These are phyloP conservation scores for Kwoniella bestiolae DNA, from an alignment of 768 basidiomycete species.

Conservation along the genomic window DNA sequence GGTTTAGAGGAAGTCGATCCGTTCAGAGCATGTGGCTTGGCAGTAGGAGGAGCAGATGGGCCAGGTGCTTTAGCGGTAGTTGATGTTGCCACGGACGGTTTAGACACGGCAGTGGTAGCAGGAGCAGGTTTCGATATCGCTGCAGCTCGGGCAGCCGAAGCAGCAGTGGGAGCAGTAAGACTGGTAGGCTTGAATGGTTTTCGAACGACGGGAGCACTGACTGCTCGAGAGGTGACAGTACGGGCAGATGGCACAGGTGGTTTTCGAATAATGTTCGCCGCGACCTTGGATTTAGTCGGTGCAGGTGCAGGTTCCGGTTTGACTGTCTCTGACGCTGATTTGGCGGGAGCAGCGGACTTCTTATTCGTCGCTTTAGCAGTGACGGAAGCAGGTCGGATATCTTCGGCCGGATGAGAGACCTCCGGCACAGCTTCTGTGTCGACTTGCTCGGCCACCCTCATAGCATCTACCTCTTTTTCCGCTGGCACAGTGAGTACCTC, in stretches of 20 bases:
- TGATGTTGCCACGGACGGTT: constrained; percentile 18
- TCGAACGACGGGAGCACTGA: constrained; percentile 20
- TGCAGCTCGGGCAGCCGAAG: constrained; percentile 10
- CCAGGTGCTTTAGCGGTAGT: constrained; percentile 9
- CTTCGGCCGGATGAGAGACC: background rate
- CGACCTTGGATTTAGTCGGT: constrained; percentile 8
- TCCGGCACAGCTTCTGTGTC: background rate
- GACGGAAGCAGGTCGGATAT: background rate
- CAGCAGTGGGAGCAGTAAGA: constrained; percentile 17
- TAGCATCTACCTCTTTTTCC: background rate
- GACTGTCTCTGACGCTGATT: background rate
- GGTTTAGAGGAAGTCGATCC: constrained; percentile 1
- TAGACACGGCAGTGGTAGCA: constrained; percentile 11
- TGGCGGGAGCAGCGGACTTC: background rate
- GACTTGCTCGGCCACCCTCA: background rate
- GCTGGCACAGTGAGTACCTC: background rate
- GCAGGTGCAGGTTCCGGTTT: background rate
- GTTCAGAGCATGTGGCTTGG: background rate
- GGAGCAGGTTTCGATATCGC: constrained; percentile 3
- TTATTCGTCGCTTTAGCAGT: background rate
- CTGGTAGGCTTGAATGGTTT: constrained; percentile 42
- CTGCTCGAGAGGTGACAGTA: constrained; percentile 9
- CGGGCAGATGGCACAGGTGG: constrained; percentile 26
- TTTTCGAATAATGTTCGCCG: constrained; percentile 8
- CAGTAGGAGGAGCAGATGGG: background rate